phyloP scores from a whole-genome alignment of 1,139 yeast species.

The Debaryomyces fabryi region DNA sequence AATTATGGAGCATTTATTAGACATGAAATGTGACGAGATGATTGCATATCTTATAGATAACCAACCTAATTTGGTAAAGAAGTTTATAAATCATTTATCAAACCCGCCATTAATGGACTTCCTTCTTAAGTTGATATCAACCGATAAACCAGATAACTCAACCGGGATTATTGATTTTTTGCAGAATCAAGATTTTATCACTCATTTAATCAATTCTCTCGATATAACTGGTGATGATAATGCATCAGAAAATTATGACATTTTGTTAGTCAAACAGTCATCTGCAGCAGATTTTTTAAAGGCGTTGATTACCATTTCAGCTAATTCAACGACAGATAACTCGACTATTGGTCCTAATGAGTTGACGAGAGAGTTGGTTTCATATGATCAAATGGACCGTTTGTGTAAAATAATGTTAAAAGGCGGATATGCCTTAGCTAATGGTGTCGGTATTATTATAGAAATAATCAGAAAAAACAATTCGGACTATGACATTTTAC shows the following conservation, averaged over 20 bases:
- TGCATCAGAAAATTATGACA: conserved; percentile 36
- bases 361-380: conserved; percentile 83
- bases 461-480: conserved; percentile 95
- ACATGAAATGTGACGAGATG: conserved; percentile 87
- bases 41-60: conserved; percentile 64
- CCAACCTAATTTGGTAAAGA: conserved; percentile 63
- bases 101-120: conserved; percentile 90
- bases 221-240: conserved; percentile 33
- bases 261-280: conserved; percentile 45
- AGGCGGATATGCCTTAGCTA: conserved; percentile 91
- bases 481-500: conserved; percentile 91
- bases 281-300: conserved; percentile 53
- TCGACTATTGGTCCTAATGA: conserved; percentile 97
- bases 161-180: conserved; percentile 77
- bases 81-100: conserved; percentile 76
- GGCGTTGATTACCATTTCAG: conserved; percentile 53
- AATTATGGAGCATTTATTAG: conserved; percentile 88
- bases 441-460: conserved; percentile 94
- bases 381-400: conserved; percentile 64
- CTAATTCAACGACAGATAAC: conserved; percentile 77
- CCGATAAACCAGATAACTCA: conserved; percentile 76
- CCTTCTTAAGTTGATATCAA: conserved; percentile 70
- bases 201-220: conserved; percentile 58
- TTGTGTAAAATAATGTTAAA: conserved; percentile 81
- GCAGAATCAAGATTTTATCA: conserved; percentile 64